phyloP scores from a whole-genome alignment of 352 stramenopile species.

The Phytophthora podocarpi region DNA sequence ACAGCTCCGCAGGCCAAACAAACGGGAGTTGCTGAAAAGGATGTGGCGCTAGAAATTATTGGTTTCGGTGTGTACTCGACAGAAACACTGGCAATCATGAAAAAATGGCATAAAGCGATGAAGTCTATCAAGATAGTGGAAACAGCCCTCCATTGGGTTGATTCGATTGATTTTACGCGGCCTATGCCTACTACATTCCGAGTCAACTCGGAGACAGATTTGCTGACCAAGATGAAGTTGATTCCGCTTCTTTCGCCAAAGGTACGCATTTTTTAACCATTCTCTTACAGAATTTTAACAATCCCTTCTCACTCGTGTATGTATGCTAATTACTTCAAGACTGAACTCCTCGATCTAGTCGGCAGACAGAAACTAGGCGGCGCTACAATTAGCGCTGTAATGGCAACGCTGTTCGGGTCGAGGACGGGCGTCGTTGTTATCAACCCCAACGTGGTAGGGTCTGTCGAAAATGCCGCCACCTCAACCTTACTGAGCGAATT shows the following conservation, averaged over 20 bases:
- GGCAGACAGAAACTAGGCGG: background rate
- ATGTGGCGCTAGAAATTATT: conserved; percentile 1
- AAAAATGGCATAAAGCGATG: background rate
- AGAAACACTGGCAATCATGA: background rate
- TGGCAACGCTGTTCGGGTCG: background rate
- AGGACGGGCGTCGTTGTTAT: too few species aligned
- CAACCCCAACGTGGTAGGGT: too few species aligned
- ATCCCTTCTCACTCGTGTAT: too few species aligned
- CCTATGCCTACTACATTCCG: background rate
- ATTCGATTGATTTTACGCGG: background rate
- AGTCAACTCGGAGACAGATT: background rate
- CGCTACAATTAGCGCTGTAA: background rate
- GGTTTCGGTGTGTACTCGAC: conserved; percentile 2
- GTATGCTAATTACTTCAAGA: too few species aligned
- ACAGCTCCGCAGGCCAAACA: background rate
- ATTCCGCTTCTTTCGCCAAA: background rate
- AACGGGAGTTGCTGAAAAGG: background rate
- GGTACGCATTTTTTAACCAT: too few species aligned
- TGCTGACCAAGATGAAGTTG: background rate
- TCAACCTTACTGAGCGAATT: background rate
- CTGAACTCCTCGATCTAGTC: background rate
- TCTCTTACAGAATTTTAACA: too few species aligned
- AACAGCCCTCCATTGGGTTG: background rate
- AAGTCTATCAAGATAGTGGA: background rate
- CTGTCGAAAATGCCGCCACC: too few species aligned